Conservation (phyloP, 176 grass and related monocot species). For the Calamus simplicifolius region DNA sequence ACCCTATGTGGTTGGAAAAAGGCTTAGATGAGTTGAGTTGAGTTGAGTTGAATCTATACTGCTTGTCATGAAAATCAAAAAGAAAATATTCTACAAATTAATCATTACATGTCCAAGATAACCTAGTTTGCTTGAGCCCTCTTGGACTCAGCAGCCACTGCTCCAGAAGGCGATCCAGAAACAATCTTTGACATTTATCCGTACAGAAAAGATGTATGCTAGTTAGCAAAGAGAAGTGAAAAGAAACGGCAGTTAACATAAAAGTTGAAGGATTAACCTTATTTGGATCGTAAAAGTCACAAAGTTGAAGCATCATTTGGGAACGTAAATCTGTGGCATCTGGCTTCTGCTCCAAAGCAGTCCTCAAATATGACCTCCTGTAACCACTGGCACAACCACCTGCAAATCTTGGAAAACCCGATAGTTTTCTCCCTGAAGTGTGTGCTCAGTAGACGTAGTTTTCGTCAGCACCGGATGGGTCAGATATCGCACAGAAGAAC, state of each 20-base stretch:
- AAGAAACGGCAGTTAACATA: conserved; percentile 6
- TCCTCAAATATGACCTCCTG: conserved; percentile 30
- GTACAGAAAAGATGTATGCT: conserved; percentile 1
- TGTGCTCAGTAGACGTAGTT: too few relatives aligned
- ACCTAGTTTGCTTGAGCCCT: conserved; percentile 91
- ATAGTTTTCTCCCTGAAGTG: conserved; percentile 71
- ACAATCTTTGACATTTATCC: conserved; percentile 95
- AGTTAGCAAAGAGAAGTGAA: not conserved
- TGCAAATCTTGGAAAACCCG: conserved; percentile 83
- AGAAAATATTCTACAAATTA: not conserved
- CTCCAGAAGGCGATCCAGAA: conserved; percentile 74
- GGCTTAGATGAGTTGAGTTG: too few relatives aligned
- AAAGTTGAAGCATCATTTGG: conserved; percentile 80
- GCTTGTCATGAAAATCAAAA: too few relatives aligned
- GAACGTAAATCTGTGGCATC: conserved; percentile 69
- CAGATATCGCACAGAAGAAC: not conserved
- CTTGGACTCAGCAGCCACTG: conserved; percentile 77
- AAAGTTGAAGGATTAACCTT: conserved; percentile 47
- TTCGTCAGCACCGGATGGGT: too few relatives aligned
- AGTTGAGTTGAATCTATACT: too few relatives aligned
- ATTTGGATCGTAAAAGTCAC: conserved; percentile 54
- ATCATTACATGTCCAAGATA: conserved; percentile 88
- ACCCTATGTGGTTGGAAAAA: too few relatives aligned
- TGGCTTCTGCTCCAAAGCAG: conserved; percentile 58
- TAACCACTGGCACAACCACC: conserved; percentile 90